phyloP scores from a whole-genome alignment of 1,139 yeast species.

The Kurtzmaniella quercitrusa region DNA sequence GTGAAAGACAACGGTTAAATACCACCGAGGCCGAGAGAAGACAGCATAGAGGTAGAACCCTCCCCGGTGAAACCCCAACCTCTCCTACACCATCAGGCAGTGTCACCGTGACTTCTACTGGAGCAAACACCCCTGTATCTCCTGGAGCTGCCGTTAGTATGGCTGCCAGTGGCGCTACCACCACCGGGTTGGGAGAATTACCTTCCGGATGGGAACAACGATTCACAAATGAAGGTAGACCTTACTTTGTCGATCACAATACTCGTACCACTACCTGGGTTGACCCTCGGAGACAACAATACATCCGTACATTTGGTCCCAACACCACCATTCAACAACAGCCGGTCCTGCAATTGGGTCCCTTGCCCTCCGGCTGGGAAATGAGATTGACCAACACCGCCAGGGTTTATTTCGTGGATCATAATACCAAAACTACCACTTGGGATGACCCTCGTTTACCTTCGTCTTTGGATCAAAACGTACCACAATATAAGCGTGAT shows the following conservation, averaged over 20 bases:
- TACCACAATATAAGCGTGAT: conserved; percentile 98
- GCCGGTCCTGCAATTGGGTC: conserved; percentile 97
- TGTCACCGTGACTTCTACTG: conserved; percentile 44
- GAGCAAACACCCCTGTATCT: conserved; percentile 47
- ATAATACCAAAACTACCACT: conserved; percentile 96
- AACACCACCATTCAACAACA: conserved; percentile 92
- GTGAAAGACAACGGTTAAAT: conserved; percentile 57
- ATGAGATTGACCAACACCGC: conserved; percentile 99
- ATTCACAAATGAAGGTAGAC: conserved; percentile 95
- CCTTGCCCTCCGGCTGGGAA: conserved; percentile 99
- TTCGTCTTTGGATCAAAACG: conserved; percentile 93
- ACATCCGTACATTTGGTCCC: conserved; percentile 91
- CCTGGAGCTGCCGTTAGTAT: conserved; percentile 73
- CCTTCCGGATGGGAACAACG: conserved; percentile 99
- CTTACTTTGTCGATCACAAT: conserved; percentile 96
- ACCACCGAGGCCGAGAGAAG: conserved; percentile 84
- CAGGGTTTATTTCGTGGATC: conserved; percentile 96
- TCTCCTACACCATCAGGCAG: conserved; percentile 39
- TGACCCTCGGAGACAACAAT: conserved; percentile 98
- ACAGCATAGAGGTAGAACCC: conserved; percentile 85
- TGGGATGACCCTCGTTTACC: conserved; percentile 99
- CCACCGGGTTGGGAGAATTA: conserved; percentile 92
- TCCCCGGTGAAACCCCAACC: conserved; percentile 67
- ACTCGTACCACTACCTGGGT: conserved; percentile 99
- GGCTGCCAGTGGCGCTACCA: conserved; percentile 89